phyloP scores from a whole-genome alignment of 192 early-diverging fungal genomes.

The Coemansia sp. region DNA sequence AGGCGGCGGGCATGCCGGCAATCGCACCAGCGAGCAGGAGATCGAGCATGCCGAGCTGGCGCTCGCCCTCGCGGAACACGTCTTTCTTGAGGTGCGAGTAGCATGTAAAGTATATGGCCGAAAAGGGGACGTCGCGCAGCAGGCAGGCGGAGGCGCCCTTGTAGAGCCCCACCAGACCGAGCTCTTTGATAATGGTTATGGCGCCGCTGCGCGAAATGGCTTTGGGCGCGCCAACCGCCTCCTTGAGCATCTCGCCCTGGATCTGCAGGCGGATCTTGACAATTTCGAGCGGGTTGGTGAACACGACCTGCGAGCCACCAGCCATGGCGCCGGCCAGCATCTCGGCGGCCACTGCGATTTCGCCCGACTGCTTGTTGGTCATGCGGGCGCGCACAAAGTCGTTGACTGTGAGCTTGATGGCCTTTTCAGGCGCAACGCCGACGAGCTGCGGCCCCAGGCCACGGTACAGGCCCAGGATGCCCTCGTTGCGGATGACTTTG shows the following conservation, averaged over 20 bases:
- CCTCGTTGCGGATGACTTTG: conserved; percentile 92
- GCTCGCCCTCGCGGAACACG: conserved; percentile 85
- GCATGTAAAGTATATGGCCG: conserved; percentile 94
- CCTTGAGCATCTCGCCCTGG: conserved; percentile 68
- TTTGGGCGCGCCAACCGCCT: conserved; percentile 38
- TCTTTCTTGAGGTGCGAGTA: conserved; percentile 98
- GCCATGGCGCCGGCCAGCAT: conserved; percentile 84
- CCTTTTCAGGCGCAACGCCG: conserved; percentile 96
- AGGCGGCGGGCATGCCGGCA: conserved; percentile 94
- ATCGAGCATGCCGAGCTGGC: conserved; percentile 54
- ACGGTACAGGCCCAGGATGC: conserved; percentile 84
- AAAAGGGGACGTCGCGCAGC: conserved; percentile 95
- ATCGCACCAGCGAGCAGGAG: conserved; percentile 86
- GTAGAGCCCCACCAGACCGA: conserved; percentile 92
- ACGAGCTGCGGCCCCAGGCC: conserved; percentile 92
- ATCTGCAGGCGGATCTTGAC: conserved; percentile 98
- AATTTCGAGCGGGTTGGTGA: conserved; percentile 98
- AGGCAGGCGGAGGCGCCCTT: conserved; percentile 92
- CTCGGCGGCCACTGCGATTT: conserved; percentile 75
- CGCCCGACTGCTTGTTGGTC: conserved; percentile 66
- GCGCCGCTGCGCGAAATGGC: conserved; percentile 65
- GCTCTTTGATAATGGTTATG: conserved; percentile 81
- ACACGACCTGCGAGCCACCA: conserved; percentile 85
- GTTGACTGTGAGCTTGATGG: conserved; percentile 97
- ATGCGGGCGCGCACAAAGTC: conserved; percentile 78